Base-by-base conservation (phyloP, 1,284 basidiomycete genomes). In the Agroathelia rolfsii region DNA sequence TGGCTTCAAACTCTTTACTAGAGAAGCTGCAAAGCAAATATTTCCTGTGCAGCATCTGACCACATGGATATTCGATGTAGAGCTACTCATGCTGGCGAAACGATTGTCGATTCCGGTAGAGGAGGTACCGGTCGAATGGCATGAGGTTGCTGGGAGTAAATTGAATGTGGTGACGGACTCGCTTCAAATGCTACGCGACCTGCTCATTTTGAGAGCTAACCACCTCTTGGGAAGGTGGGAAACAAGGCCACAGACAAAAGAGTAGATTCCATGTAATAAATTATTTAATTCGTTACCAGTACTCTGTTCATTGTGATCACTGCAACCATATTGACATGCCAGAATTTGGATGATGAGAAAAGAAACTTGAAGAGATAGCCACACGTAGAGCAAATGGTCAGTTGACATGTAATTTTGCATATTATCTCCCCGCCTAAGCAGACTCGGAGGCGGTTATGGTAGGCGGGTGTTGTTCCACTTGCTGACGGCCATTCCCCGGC, bases 51-150 rank as follows among this genome's bases (percentile, higher is more conserved):
- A 90, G 47, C 87, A 86, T 46, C 75, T 90, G 12, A 62, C 76
- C 8, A 82, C 82, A 0, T 95, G 90, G 90, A 92, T 94, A 50
- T 95, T 95, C 48, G 90, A 95, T 53, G 92, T 94, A 34, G 92
- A 95, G 52, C 69, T 95, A 2, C 64, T 95, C n/a, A 64, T 94
- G n/a, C 68, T 93, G 12, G 87, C 90, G 6, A 79, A 86, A 46
- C 69, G 78, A 47, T 59, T 80, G 21, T 49, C 60, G 25, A 76
- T 88, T 47, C 82, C 87, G 3, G 79, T 92, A 3, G 69, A 60
- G 3, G 92, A 96, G 52, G 85, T 94, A 3, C 73, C 87, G 0
- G 81, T 95, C 13, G 72, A 81, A 43, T 96, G 92, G 92, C 77
- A 87, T 38, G 92, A 95, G 54, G 83, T 95, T 1, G 70, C 76